Evolutionary conservation across 768 basidiomycete genomes (phyloP).

Genomic region (Hirschioporus abietinus): DNA sequence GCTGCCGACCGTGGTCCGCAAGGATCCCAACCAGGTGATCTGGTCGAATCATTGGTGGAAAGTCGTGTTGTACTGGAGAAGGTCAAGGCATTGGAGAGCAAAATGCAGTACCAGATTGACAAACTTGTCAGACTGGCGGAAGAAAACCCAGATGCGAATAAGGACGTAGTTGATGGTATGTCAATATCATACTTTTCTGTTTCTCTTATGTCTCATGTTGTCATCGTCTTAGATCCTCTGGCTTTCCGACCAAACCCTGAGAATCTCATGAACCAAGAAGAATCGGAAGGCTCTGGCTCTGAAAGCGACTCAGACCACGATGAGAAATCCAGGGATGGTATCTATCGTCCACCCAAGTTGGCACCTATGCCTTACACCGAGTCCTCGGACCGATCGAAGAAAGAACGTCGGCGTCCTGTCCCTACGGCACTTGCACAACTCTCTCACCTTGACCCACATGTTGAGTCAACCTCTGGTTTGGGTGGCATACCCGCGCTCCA

Average conservation of each 20-base stretch:
- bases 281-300: constrained; percentile 25
- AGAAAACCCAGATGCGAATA: constrained; percentile 40
- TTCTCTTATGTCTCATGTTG: constrained; percentile 6
- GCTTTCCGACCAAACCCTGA: constrained; percentile 89
- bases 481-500: constrained; percentile 53
- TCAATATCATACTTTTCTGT: constrained; percentile 5
- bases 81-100: constrained; percentile 72
- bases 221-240: constrained; percentile 62
- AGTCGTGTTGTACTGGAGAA: constrained; percentile 85
- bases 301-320: constrained; percentile 30
- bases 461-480: constrained; percentile 70
- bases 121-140: constrained; percentile 80
- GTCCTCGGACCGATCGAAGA: constrained; percentile 41
- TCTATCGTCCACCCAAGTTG: constrained; percentile 83
- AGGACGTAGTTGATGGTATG: constrained; percentile 54
- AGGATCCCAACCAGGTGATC: constrained; percentile 60
- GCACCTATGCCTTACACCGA: constrained; percentile 86
- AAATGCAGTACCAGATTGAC: constrained; percentile 94
- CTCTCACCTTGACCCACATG: constrained; percentile 56
- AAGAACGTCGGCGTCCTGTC: constrained; percentile 44
- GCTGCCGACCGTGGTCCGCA: constrained; percentile 43
- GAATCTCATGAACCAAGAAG: constrained; percentile 49
- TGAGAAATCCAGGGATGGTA: constrained; percentile 34
- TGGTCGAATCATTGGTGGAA: constrained; percentile 77
- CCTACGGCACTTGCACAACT: constrained; percentile 55